Base-by-base conservation (phyloP, 148 eudicot species). In the Rhododendron simsii region DNA sequence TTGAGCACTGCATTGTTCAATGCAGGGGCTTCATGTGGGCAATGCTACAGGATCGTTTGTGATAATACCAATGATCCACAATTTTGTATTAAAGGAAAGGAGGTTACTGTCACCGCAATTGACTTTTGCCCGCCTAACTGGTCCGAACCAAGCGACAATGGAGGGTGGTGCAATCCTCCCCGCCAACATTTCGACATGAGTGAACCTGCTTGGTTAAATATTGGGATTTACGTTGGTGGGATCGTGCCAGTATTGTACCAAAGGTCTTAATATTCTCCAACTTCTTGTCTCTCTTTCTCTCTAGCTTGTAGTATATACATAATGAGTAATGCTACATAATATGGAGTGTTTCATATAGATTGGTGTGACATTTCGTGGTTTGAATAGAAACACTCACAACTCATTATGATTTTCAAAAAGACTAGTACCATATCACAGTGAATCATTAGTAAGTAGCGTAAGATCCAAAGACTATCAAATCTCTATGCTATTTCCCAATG, bases 111-210 rank as follows among this genome's bases (percentile, higher is more conserved):
- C 80, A 95, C 98, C 0, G 99, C 98, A 3, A 94, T 98, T 4
- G 94, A 96, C 83, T 93, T 95, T 82, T 96, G 99, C 92, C 99
- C 99, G 4, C 98, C 98, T 0, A 94, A 95, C 88, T 90, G 55
- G 53, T 94, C 91, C 83, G 88, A 81, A 39, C 95, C 99, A 0
- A 96, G 87, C 65, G 79, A 94, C 84, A 86, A 80, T 11, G 98
- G 98, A 21, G 99, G 99, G 2, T 96, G 99, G 99, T 96, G 99
- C 87, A 95, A 96, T 80, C 98, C 98, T 1, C 98, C 99, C 35
- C 92, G 91, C 28, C 91, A 92, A 61, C 99, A 96, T 86, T 96
- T 96, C 45, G 99, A 96, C 88, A 96, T 96, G 99, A 95, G 98
- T 83, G 94, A 94, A 45, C 99, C 99, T 2, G 98, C 99, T 80